Evolutionary conservation across 2,329 filamentous ascomycete genomes (phyloP), one percentile per base, ranked within the genome.

Genomic region (Trichophyton schoenleinii): DNA sequence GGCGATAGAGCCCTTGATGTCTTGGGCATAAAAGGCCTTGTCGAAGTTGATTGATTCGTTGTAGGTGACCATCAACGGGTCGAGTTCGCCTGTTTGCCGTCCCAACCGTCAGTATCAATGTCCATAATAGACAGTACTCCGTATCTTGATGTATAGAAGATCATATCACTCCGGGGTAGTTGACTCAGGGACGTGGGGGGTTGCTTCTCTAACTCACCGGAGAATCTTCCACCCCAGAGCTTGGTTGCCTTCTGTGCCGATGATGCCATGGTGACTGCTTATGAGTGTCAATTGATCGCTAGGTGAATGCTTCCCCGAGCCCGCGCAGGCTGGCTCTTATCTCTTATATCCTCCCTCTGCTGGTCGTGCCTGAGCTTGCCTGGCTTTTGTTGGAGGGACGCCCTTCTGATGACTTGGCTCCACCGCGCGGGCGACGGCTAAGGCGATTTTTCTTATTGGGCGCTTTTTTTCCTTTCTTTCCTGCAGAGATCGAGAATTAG

Each of bases 41-140:
- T 92, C 88, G 75, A 86, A 89, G 71, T 82, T 83, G 68, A 94
- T 86, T 61, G 82, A 86, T 68, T 86, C 86, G 72, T 92, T 94
- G 78, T 91, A 94, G 64, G 85, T 79, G 62, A 83, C 80, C 88
- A 94, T 92, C 60, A 92, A 80, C 36, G 88, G 87, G 74, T 91
- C 88, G 64, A 90, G 82, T 65, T 81, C 86, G 74, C 87, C 87
- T 86, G 34, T 20, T 25, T 25, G 41, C 18, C 4, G 46, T 9
- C 3, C 4, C 11, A 36, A 9, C 3, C 8, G 22, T 53, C 25
- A 44, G 48, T 28, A 49, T 28, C 31, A 38, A 9, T 13, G 34
- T 13, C 34, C 11, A 13, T 1, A 13, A 7, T 38, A 38, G 8
- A 38, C 13, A 20, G 6, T 5, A 31, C 2, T 7, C 28, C 28